Evolutionary conservation across 345 rosid genomes (phyloP).

Genomic region (Eucalyptus pumila): DNA sequence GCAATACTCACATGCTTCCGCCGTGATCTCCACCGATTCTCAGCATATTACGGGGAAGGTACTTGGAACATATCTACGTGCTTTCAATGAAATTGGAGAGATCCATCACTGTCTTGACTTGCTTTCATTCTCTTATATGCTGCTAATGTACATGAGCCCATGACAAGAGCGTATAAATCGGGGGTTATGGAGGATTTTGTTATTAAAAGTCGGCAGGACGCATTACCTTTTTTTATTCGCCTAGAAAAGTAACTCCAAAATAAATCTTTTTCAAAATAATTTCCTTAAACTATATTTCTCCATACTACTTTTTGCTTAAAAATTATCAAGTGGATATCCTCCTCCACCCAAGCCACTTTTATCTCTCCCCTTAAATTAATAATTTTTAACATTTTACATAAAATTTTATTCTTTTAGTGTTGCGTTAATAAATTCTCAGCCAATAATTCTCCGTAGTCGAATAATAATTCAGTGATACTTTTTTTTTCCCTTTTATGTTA

Average conservation of each 20-base stretch:
- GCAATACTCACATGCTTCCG: too few relatives aligned
- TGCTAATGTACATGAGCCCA: not conserved
- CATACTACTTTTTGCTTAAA: not conserved
- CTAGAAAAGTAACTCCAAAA: not conserved
- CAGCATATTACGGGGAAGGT: too few relatives aligned
- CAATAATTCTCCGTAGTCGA: fast-evolving
- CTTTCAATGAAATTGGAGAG: not conserved
- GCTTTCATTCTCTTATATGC: not conserved
- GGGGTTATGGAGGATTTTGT: too few relatives aligned
- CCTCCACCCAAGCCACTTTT: not conserved
- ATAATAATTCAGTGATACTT: too few relatives aligned
- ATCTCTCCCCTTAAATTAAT: not conserved
- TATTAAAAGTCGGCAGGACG: not conserved
- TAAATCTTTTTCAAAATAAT: too few relatives aligned
- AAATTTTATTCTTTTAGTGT: not conserved
- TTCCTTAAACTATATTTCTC: not conserved
- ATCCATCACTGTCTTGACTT: not conserved
- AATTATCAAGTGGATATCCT: not conserved
- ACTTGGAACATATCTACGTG: not conserved
- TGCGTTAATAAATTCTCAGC: too few relatives aligned
- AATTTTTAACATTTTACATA: too few relatives aligned
- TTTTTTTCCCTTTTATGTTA: not conserved
- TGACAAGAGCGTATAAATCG: too few relatives aligned
- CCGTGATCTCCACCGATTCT: too few relatives aligned
- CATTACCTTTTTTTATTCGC: too few relatives aligned